Evolutionary conservation across 805 yeast species (phyloP), one percentile per base, ranked within the genome.

Genomic region (Blastobotrys chiropterorum): DNA sequence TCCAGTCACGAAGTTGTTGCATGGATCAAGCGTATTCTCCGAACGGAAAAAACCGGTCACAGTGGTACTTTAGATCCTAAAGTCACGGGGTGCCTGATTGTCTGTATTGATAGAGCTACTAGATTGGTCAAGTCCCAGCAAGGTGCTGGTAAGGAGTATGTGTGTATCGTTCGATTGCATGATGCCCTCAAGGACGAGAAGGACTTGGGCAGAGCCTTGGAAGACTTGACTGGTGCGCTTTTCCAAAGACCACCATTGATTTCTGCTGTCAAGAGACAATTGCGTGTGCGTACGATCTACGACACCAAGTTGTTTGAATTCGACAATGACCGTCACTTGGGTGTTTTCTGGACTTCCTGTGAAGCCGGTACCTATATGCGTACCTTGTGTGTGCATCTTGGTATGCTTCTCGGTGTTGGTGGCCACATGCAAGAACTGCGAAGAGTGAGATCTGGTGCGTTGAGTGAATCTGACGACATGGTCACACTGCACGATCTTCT

Each of bases 301-400:
- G 98, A 94, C 68, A 87, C 97, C 57, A 90, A 92, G 60, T 78
- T 94, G 69, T 82, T 94, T 65, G 99, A 94, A 74, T 94, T 94
- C 67, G 99, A 90, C 75, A 86, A 90, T 73, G 90, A 94, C 74
- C 85, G 98, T 73, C 92, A 94, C 63, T 79, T 94, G 57, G 96
- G 96, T 76, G 98, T 94, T 38, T 94, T 94, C 77, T 94, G 99
- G 99, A 99, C 98, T 54, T 86, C 96, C 42, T 94, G 99, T 80
- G 99, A 94, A 78, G 99, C 99, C 56, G 99, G 99, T 75, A 94
- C 99, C 55, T 94, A 94, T 75, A 94, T 94, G 97, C 86, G 99
- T 81, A 94, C 99, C 48, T 77, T 94, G 64, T 94, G 99, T 85
- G 99, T 94, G 53, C 99, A 94, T 73, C 77, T 94, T 66, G 99